Conservation (phyloP, 2,329 filamentous ascomycete genomes). For the Colletotrichum eleusines region DNA sequence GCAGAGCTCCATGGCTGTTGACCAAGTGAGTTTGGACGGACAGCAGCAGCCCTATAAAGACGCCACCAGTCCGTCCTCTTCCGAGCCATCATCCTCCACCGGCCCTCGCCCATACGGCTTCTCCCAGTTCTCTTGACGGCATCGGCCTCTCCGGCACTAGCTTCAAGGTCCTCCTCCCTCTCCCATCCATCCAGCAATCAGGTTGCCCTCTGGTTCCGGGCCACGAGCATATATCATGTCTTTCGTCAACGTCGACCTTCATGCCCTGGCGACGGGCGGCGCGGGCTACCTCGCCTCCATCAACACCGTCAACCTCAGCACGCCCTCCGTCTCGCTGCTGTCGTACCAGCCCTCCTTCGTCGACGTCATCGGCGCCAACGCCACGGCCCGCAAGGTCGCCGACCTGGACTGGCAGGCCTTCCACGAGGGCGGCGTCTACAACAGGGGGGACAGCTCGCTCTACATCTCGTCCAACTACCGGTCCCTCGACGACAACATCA, state of each 20-base stretch:
- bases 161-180: background rate
- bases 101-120: constrained; percentile 29
- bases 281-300: constrained; percentile 39
- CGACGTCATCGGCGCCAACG: constrained; percentile 33
- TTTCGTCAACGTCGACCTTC: constrained; percentile 36
- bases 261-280: constrained; percentile 36
- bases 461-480: constrained; percentile 41
- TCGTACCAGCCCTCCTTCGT: constrained; percentile 35
- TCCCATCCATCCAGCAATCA: constrained; percentile 23
- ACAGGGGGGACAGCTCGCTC: constrained; percentile 39
- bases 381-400: constrained; percentile 36
- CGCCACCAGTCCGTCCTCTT: constrained; percentile 40
- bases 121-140: constrained; percentile 33
- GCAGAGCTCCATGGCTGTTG: constrained; percentile 22
- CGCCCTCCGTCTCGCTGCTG: constrained; percentile 36
- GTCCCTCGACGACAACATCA: constrained; percentile 38
- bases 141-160: constrained; percentile 15
- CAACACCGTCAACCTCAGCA: constrained; percentile 30
- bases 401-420: constrained; percentile 40
- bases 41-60: constrained; percentile 25
- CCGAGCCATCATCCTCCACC: constrained; percentile 44
- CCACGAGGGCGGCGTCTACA: constrained; percentile 43
- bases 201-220: constrained; percentile 25
- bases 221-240: constrained; percentile 32
- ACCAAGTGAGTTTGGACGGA: constrained; percentile 19